Conservation (phyloP, 805 yeast genomes). For the Teunomyces cretensis region DNA sequence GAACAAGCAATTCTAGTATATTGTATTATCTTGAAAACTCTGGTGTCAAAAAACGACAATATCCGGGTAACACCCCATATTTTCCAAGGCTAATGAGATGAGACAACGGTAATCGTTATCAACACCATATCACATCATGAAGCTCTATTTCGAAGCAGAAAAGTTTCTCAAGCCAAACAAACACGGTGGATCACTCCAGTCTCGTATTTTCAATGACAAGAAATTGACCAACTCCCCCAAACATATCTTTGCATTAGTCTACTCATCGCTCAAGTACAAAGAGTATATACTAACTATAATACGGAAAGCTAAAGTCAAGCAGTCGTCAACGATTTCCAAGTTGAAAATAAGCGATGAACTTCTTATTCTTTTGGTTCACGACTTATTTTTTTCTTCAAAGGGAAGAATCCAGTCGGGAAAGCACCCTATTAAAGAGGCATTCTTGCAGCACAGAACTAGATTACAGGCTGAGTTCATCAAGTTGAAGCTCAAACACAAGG, state of each 20-base stretch:
- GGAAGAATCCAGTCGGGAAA: constrained; percentile 90
- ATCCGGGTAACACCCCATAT: neutral
- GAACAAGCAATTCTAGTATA: too few relatives aligned
- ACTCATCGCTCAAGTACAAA: constrained; percentile 72
- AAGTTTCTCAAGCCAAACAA: constrained; percentile 29
- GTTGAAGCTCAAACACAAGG: constrained; percentile 70
- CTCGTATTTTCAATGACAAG: constrained; percentile 37
- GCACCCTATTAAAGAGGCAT: constrained; percentile 78
- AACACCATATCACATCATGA: constrained; percentile 24
- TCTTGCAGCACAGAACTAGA: constrained; percentile 76
- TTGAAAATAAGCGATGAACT: constrained; percentile 50
- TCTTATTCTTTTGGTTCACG: constrained; percentile 73
- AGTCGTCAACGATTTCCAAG: constrained; percentile 38
- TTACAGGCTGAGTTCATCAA: constrained; percentile 79
- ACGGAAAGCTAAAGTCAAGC: constrained; percentile 64
- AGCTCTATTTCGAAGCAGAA: constrained; percentile 45
- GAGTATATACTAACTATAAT: constrained; percentile 63
- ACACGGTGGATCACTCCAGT: constrained; percentile 34
- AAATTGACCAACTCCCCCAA: constrained; percentile 58
- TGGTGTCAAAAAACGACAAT: neutral
- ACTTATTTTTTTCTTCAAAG: constrained; percentile 67
- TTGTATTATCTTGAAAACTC: too few relatives aligned
- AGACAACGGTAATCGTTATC: neutral
- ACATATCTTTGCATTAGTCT: constrained; percentile 81
- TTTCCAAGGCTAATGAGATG: neutral